phyloP scores from a whole-genome alignment of 228 moss, liverwort and hornwort genomes.

The Sphagnum magellanicum region DNA sequence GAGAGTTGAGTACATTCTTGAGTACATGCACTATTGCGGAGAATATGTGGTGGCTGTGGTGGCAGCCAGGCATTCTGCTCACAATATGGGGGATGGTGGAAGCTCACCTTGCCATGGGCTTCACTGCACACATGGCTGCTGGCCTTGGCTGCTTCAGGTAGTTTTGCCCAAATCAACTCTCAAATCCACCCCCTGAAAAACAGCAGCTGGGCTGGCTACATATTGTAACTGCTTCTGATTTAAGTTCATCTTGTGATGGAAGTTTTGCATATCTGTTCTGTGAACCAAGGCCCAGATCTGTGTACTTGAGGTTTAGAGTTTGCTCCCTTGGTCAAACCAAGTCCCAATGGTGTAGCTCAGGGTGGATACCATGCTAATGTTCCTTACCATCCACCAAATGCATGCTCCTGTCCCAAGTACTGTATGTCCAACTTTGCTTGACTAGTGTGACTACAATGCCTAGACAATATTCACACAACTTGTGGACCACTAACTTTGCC shows the following conservation, averaged over 20 bases:
- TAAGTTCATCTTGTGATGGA: not conserved
- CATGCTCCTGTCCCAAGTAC: too few relatives aligned
- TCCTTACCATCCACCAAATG: not conserved
- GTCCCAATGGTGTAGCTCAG: not conserved
- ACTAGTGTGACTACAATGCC: too few relatives aligned
- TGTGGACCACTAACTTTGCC: not conserved
- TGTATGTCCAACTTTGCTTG: too few relatives aligned
- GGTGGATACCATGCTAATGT: constrained; percentile 72
- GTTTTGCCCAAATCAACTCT: not conserved
- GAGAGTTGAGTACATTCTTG: too few relatives aligned
- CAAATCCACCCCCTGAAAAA: too few relatives aligned
- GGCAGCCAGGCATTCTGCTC: constrained; percentile 55
- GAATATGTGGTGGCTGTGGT: constrained; percentile 29
- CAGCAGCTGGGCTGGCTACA: too few relatives aligned
- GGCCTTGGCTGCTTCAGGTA: constrained; percentile 83
- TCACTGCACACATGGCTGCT: constrained; percentile 82
- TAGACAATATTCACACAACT: too few relatives aligned
- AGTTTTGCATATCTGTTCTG: not conserved
- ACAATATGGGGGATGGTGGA: constrained; percentile 98
- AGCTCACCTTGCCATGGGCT: constrained; percentile 87
- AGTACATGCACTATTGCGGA: not conserved
- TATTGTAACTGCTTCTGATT: not conserved
- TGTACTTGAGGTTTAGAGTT: too few relatives aligned
- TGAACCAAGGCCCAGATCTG: too few relatives aligned
- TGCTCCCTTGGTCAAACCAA: too few relatives aligned